phyloP scores from a whole-genome alignment of 768 basidiomycete species.

The Exsudoporus frostii region DNA sequence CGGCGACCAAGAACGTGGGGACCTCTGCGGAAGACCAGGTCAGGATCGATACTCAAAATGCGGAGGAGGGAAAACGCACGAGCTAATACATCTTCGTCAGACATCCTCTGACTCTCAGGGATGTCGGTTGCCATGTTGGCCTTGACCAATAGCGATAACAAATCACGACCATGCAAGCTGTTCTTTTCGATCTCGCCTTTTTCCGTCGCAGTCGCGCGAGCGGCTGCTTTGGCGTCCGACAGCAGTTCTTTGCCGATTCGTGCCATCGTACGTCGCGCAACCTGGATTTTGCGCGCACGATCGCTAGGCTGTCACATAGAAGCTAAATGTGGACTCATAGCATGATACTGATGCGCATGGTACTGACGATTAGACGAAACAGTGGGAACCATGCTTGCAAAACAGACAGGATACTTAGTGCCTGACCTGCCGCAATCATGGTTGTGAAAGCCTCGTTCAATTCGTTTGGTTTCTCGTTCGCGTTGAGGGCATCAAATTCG shows the following conservation, averaged over 20 bases:
- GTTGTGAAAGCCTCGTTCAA: no score
- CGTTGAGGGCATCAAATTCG: conserved; percentile 31
- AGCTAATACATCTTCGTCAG: conserved; percentile 59
- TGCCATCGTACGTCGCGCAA: conserved; percentile 40
- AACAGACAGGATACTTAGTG: no score
- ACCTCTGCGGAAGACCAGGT: conserved; percentile 40
- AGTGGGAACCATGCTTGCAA: no score
- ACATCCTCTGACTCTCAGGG: conserved; percentile 50
- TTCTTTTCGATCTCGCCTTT: conserved; percentile 34
- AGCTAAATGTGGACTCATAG: background rate
- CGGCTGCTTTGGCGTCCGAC: conserved; percentile 44
- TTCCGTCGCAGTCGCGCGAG: conserved; percentile 22
- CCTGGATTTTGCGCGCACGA: conserved; percentile 12
- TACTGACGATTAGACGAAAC: conserved; percentile 28
- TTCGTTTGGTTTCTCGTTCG: background rate
- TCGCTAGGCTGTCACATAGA: conserved; percentile 20
- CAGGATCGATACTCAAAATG: background rate
- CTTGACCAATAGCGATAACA: conserved; percentile 56
- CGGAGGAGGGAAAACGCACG: conserved; percentile 35
- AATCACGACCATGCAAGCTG: conserved; percentile 43
- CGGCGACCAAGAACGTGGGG: conserved; percentile 57
- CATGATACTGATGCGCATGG: background rate
- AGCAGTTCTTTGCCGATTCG: conserved; percentile 51
- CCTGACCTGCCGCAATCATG: no score
- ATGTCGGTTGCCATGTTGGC: conserved; percentile 65